Conservation (phyloP, 805 yeast species). For the Starmerella floris region DNA sequence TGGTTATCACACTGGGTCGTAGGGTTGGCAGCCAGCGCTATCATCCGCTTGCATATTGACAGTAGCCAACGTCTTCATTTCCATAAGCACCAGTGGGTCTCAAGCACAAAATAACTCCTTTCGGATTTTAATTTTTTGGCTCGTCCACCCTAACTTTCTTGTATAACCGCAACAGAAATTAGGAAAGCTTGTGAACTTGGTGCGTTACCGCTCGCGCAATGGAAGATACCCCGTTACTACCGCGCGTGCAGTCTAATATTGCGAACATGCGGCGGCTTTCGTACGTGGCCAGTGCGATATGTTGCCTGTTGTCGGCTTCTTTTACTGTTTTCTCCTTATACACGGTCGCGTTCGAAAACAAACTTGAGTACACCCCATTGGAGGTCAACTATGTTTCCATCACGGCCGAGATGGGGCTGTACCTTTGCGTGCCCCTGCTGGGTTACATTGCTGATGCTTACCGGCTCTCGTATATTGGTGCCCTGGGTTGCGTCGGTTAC, state of each 20-base stretch:
- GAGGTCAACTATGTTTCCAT: conserved; percentile 64
- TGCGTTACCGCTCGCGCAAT: no score
- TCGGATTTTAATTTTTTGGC: no score
- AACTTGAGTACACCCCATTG: conserved; percentile 50
- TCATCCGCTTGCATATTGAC: no score
- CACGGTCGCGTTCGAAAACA: conserved; percentile 49
- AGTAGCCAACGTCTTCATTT: no score
- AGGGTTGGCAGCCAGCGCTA: no score
- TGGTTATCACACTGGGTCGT: no score
- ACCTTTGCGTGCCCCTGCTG: conserved; percentile 64
- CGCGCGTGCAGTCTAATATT: not conserved
- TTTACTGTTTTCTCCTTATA: conserved; percentile 71
- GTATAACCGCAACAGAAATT: no score
- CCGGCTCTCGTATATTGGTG: conserved; percentile 62
- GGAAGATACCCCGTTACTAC: not conserved
- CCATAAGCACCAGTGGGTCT: no score
- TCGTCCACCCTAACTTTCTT: no score
- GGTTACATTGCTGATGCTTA: conserved; percentile 78
- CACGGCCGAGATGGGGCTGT: conserved; percentile 65
- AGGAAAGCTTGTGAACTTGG: no score
- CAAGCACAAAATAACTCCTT: no score
- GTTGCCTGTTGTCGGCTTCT: conserved; percentile 63
- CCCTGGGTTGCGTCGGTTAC: conserved; percentile 46
- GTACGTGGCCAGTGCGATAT: conserved; percentile 11
- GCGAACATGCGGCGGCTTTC: not conserved